Base-by-base conservation (phyloP, 2,329 filamentous ascomycete genomes). In the Phyllachora maydis region DNA sequence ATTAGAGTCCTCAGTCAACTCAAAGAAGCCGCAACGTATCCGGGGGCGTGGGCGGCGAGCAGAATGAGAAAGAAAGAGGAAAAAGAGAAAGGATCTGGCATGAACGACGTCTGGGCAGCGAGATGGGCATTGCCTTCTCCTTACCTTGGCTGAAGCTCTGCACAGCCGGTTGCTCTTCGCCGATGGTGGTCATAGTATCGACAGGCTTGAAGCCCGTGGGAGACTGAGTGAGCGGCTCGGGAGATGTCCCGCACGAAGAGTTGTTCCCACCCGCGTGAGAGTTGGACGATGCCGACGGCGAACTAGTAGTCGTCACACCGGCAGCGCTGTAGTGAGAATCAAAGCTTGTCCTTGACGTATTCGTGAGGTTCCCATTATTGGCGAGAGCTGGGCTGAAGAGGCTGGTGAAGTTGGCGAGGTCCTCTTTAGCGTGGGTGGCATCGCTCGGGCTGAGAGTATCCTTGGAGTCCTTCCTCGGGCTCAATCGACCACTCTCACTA, bases 241-340 rank as follows among this genome's bases (percentile, higher is more conserved):
- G 77, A 3, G 77, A 83, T 0, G 76, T 83, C 14, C 72, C 74
- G 38, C 74, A 81, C 13, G 67, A 73, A 5, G 67, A 73, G 35
- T 54, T 69, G 2, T 65, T n/a, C n/a, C n/a, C 65, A 11, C 46
- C 37, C 32, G 31, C 51, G 26, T 64, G 62, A 20, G 64, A 69
- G 29, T 67, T 60, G 3, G 64, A 68, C 0, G 65, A 72, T 6
- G 61, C 56, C 8, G 65, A 70, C 1, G 67, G 67, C 5, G 71
- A 77, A 34, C 65, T 70, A 4, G 65, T 64, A 8, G 67, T 62
- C 2, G 60, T 63, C 21, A 50, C 52, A 29, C 45, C 49, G 11
- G 50, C 52, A 23, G 47, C 26, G 24, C 52, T 59, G 32, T 47
- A 58, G 21, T 52, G 50, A 1, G 59, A 65, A 30, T 66, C 62